These are phyloP conservation scores for Russula emetica DNA, from an alignment of 768 basidiomycete genomes.

Conservation along the genomic window DNA sequence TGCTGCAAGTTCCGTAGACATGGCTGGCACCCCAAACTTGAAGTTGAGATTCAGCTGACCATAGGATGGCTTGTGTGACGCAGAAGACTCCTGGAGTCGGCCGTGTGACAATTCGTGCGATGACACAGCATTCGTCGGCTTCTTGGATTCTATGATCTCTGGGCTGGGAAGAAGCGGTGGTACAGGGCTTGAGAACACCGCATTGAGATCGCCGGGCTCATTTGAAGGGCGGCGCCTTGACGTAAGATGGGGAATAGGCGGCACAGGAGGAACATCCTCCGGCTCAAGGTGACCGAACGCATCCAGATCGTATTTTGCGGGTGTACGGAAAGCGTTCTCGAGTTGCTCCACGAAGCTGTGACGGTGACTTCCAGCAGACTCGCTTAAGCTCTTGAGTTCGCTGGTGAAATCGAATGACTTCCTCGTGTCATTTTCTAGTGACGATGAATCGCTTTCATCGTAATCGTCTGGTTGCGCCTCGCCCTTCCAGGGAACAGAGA, in stretches of 20 bases:
- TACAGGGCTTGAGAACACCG: not conserved
- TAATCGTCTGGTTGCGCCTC: constrained; percentile 41
- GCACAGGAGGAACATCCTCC: constrained; percentile 45
- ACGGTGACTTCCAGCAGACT: constrained; percentile 63
- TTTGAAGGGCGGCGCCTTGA: constrained; percentile 26
- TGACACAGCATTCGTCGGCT: not conserved
- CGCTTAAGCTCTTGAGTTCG: constrained; percentile 64
- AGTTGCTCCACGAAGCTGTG: constrained; percentile 76
- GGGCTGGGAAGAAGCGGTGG: constrained; percentile 24
- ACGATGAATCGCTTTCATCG: constrained; percentile 41
- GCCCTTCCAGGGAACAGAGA: constrained; percentile 45
- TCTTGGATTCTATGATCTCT: constrained; percentile 21
- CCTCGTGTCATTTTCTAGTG: constrained; percentile 59
- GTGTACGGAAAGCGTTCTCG: constrained; percentile 74
- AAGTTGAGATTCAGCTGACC: constrained; percentile 69
- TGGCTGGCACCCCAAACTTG: constrained; percentile 61
- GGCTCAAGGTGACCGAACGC: constrained; percentile 40
- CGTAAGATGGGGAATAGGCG: constrained; percentile 41
- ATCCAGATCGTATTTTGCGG: constrained; percentile 60
- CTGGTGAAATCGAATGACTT: constrained; percentile 83
- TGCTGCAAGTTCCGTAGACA: constrained; percentile 20
- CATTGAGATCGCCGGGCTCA: not conserved
- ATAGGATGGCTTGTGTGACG: constrained; percentile 47
- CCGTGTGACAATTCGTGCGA: not conserved
- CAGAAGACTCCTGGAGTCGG: constrained; percentile 27